phyloP scores from a whole-genome alignment of 352 stramenopile genomes.

The Thraustochytrium sp. region DNA sequence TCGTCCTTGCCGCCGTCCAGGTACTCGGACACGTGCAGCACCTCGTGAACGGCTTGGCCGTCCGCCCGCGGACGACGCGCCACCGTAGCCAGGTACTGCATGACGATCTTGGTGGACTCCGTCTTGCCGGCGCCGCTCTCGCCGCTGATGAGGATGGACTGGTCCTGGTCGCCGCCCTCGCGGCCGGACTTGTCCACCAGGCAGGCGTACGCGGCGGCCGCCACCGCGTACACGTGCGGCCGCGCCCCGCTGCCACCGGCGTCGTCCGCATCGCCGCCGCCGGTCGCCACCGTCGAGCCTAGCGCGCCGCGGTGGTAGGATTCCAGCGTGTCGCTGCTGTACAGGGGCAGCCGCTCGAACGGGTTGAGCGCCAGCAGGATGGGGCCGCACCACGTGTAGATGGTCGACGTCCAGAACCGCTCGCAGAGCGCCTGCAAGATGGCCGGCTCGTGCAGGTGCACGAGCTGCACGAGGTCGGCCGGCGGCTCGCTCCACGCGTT shows the following conservation, averaged over 20 bases:
- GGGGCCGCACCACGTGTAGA: slow-evolving; percentile 39
- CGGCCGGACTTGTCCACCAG: slow-evolving; percentile 61
- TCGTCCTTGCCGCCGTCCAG: neutral
- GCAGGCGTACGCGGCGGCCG: slow-evolving; percentile 74
- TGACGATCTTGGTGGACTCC: slow-evolving; percentile 90
- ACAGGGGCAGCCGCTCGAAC: slow-evolving; percentile 45
- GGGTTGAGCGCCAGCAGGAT: slow-evolving; percentile 38
- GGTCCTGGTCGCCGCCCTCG: slow-evolving; percentile 56
- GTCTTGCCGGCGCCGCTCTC: slow-evolving; percentile 91
- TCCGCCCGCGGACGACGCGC: neutral
- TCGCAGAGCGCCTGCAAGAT: slow-evolving; percentile 35
- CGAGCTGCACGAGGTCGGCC: slow-evolving; percentile 29
- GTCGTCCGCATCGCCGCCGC: no score
- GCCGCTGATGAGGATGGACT: slow-evolving; percentile 84
- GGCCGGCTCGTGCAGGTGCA: slow-evolving; percentile 43
- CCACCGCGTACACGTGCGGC: slow-evolving; percentile 82
- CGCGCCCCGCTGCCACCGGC: neutral
- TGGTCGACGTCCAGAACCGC: neutral
- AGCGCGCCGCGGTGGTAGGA: slow-evolving; percentile 41
- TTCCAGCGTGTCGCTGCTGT: slow-evolving; percentile 45
- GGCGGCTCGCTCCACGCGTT: slow-evolving; percentile 6
- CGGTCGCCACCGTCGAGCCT: neutral
- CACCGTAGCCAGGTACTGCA: slow-evolving; percentile 88
- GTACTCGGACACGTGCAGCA: slow-evolving; percentile 33
- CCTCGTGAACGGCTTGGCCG: neutral